Base-by-base conservation (phyloP, 208 protist species). In the Wallacemonas sp. region DNA sequence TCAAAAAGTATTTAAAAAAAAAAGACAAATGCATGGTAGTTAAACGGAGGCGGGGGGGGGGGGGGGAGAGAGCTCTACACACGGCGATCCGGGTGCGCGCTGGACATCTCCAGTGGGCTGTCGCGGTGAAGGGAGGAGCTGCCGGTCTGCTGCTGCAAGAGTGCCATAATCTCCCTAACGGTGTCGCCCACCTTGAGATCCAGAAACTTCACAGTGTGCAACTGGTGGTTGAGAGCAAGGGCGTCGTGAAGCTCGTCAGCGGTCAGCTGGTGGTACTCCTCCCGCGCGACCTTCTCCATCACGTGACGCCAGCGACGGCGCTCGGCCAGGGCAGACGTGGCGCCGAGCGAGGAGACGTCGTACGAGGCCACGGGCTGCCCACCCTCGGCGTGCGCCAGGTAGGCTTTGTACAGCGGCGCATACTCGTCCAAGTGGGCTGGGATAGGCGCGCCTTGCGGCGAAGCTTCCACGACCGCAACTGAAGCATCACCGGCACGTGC, bases 191-290 rank as follows among this genome's bases (percentile, higher is more conserved):
- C 72, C 71, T 93, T 93, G 42, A 93, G 46, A 62, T 95, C 90
- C 59, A 93, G 82, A 55, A 95, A 93, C 63, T 95, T 95, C 21
- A 91, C 72, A 11, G 86, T 91, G 75, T 93, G 90, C 41, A 95
- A 75, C 68, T 95, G 86, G 33, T 81, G 58, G 45, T 93, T 86
- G 4, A 95, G 74, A 34, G 81, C 70, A 21, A 75, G 27, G 1
- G 90, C 90, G 55, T 86, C 82, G 51, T 74, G 60, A 9, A 85
- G 61, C 44, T 95, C 86, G 6, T 68, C 69, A 17, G 62, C 44
- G 0, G 77, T 89, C 26, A 95, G 75, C 36, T 67, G 59, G 67
- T 85, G 72, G 69, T 93, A 95, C 19, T 89, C 75, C 77, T 95
- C 90, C 12, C 62, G 44, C 5, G 86, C 72, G 39, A 95, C 66